phyloP scores from a whole-genome alignment of 768 basidiomycete species.

The Pisolithus marmoratus region DNA sequence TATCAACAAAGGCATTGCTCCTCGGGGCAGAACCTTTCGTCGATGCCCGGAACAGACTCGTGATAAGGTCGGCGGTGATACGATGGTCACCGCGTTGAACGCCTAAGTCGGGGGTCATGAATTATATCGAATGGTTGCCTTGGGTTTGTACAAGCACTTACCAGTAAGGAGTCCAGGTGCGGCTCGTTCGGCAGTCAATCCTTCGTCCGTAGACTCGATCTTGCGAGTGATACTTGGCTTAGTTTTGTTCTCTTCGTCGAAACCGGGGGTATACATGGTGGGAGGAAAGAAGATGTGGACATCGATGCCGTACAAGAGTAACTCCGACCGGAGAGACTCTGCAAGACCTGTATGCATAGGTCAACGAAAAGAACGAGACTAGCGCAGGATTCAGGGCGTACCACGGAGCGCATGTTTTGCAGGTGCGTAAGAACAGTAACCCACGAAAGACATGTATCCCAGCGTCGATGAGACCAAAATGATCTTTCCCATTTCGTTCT shows the following conservation, averaged over 20 bases:
- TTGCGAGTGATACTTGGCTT: constrained; percentile 73
- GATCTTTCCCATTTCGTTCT: constrained; percentile 60
- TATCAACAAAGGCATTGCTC: constrained; percentile 57
- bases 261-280: constrained; percentile 77
- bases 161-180: constrained; percentile 57
- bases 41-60: constrained; percentile 59
- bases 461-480: constrained; percentile 72
- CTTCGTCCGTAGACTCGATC: constrained; percentile 71
- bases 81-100: constrained; percentile 66
- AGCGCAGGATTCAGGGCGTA: constrained; percentile 22
- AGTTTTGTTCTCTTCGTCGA: constrained; percentile 64
- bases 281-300: constrained; percentile 81
- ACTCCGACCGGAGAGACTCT: constrained; percentile 75
- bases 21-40: constrained; percentile 58
- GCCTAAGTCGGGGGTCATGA: constrained; percentile 34
- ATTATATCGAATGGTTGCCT: not conserved
- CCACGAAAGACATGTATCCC: constrained; percentile 70
- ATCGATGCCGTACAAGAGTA: constrained; percentile 68
- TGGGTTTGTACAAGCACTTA: constrained; percentile 18
- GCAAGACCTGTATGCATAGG: constrained; percentile 55
- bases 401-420: constrained; percentile 85
- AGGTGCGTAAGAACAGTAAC: constrained; percentile 76
- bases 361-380: not conserved
- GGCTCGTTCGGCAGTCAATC: constrained; percentile 56
- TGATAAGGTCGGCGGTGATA: constrained; percentile 68